Evolutionary conservation across 2,329 filamentous ascomycete genomes (phyloP).

Genomic region (Dothiorella sarmentorum): DNA sequence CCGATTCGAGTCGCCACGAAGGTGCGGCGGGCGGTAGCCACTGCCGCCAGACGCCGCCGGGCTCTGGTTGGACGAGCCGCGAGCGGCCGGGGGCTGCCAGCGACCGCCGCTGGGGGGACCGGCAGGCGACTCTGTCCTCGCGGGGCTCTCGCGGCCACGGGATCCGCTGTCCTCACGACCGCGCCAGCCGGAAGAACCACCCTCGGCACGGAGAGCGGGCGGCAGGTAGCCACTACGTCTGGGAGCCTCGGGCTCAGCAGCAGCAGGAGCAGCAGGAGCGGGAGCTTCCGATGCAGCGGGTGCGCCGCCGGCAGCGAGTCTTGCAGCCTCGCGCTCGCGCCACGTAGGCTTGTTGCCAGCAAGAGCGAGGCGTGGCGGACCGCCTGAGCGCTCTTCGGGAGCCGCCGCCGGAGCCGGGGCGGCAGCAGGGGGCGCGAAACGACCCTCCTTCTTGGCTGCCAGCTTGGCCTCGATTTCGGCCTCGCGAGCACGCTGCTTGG

Average conservation of each 20-base stretch:
- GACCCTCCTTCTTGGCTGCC: constrained; percentile 56
- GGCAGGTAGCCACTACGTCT: constrained; percentile 46
- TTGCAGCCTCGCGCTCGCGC: constrained; percentile 67
- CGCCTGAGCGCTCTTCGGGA: constrained; percentile 43
- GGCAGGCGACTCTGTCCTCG: constrained; percentile 32
- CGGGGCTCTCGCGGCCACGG: constrained; percentile 27
- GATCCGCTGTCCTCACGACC: constrained; percentile 34
- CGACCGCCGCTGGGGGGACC: constrained; percentile 24
- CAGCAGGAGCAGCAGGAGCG: too few species aligned
- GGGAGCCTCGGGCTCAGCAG: constrained; percentile 33
- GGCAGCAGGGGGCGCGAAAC: constrained; percentile 27
- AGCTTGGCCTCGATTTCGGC: constrained; percentile 76
- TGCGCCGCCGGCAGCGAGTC: constrained; percentile 29
- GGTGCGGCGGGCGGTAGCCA: constrained; percentile 18
- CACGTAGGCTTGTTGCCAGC: constrained; percentile 63
- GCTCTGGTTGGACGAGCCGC: constrained; percentile 12
- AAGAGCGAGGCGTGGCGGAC: constrained; percentile 61
- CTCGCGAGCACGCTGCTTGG: constrained; percentile 73
- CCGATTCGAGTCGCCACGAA: constrained; percentile 18
- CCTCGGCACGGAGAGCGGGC: constrained; percentile 40
- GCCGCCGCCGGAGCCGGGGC: constrained; percentile 19
- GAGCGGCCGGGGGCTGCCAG: constrained; percentile 5
- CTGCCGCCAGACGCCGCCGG: constrained; percentile 3
- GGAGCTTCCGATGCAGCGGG: constrained; percentile 33
- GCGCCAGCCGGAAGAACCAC: constrained; percentile 34